Evolutionary conservation across 768 basidiomycete genomes (phyloP).

Genomic region (Brasilioporus rufonigricans): DNA sequence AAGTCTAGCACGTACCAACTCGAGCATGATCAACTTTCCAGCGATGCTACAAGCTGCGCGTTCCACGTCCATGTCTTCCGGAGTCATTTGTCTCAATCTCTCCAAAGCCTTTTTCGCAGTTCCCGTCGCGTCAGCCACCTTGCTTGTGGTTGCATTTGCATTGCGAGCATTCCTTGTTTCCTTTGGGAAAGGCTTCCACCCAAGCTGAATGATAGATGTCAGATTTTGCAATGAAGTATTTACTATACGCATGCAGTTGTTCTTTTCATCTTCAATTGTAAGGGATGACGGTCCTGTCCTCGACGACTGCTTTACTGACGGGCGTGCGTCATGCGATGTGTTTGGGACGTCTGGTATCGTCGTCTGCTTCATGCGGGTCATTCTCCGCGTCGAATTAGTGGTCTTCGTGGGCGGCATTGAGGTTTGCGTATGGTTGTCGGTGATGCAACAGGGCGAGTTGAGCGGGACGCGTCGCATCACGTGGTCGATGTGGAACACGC

Average conservation of each 20-base stretch:
- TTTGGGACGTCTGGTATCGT: neutral
- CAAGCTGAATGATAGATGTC: constrained; percentile 49
- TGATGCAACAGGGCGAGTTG: neutral
- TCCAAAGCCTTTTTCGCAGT: constrained; percentile 45
- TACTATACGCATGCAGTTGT: constrained; percentile 58
- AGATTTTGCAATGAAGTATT: constrained; percentile 62
- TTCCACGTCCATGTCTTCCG: constrained; percentile 63
- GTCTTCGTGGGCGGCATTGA: constrained; percentile 6
- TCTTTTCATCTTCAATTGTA: constrained; percentile 36
- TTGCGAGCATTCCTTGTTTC: constrained; percentile 24
- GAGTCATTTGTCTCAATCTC: constrained; percentile 43
- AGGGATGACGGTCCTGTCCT: neutral
- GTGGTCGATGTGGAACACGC: neutral
- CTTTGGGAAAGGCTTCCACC: constrained; percentile 47
- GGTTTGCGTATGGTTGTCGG: neutral
- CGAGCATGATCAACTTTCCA: constrained; percentile 64
- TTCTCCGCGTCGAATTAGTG: constrained; percentile 2
- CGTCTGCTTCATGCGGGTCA: constrained; percentile 12
- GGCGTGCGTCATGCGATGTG: constrained; percentile 24
- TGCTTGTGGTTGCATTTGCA: constrained; percentile 31
- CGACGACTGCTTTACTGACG: constrained; percentile 27
- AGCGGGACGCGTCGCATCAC: neutral
- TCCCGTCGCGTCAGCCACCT: constrained; percentile 30
- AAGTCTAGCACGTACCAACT: constrained; percentile 54
- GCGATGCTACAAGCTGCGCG: constrained; percentile 66